These are phyloP conservation scores for Penicillium diatomitis DNA, from an alignment of 495 filamentous ascomycete species.

Conservation along the genomic window DNA sequence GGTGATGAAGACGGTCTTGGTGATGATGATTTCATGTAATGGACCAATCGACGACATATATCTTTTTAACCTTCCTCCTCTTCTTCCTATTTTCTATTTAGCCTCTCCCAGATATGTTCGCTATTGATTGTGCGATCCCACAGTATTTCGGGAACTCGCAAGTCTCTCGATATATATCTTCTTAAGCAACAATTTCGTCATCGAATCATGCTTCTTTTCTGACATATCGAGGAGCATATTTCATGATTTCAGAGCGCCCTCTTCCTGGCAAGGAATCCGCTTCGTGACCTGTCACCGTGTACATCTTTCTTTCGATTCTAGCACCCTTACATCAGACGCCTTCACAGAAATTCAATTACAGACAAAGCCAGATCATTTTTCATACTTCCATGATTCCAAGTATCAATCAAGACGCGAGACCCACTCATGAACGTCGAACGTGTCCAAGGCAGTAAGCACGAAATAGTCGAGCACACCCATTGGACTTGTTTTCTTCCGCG, in stretches of 20 bases:
- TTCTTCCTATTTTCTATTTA: conserved; percentile 7
- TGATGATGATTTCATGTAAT: conserved; percentile 64
- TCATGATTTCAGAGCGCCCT: not conserved
- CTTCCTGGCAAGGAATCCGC: not conserved
- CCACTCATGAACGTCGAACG: too few species aligned
- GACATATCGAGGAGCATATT: too few species aligned
- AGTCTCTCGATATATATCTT: too few species aligned
- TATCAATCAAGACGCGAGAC: too few species aligned
- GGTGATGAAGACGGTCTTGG: conserved; percentile 73
- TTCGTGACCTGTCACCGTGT: not conserved
- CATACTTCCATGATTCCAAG: not conserved
- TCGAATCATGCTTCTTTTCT: too few species aligned
- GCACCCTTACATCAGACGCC: not conserved
- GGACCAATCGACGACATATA: conserved; percentile 1
- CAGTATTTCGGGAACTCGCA: too few species aligned
- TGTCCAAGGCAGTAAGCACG: too few species aligned
- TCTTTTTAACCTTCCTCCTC: not conserved
- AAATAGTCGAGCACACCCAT: too few species aligned
- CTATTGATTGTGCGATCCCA: too few species aligned
- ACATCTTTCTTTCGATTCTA: conserved; percentile 2
- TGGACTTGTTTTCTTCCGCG: too few species aligned
- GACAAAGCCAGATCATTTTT: conserved; percentile 2
- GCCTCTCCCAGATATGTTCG: not conserved
- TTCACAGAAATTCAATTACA: not conserved
- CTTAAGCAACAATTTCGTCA: too few species aligned